Evolutionary conservation across 495 filamentous ascomycete genomes (phyloP), one percentile per base, ranked within the genome.

Genomic region (Daldinia concentrica): DNA sequence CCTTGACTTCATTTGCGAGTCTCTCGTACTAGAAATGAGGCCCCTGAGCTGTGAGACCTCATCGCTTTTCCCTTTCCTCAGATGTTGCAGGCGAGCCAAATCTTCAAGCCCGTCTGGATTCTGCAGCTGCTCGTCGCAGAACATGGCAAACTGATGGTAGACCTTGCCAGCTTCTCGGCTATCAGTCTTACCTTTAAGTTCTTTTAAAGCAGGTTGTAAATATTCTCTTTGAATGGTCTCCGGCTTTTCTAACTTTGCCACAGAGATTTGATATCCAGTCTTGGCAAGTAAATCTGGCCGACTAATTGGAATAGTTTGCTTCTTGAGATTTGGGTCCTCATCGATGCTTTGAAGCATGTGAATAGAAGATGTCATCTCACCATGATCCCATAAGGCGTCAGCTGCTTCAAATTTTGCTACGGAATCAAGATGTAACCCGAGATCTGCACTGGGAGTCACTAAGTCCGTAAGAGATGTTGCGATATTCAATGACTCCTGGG

Each of bases 301-400:
- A 63, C 91, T 93, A 37, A 97, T 87, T 8, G 85, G 82, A 60
- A 95, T 87, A 0, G 87, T 86, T 76, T 97, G 93, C 58, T 87
- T 89, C 65, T 90, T 88, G 2, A 91, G 74, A 8, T 88, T 82
- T n/a, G 83, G 79, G 22, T 88, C 81, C 54, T 85, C 84, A 32
- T 90, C 86, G 27, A 97, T 82, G 41, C 88, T 85, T 71, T 94
- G 89, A 29, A 98, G 88, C 85, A 98, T 94, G 43, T 88, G 84
- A 55, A 99, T 97, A 1, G 96, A 97, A 3, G 94, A 86, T n/a
- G 90, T 86, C 85, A 92, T 92, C 77, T 98, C 95, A 15, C 93
- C 95, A 76, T 97, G 92, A 61, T 95, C 93, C 95, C 95, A 99
- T 14, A 99, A 82, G 43, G 97, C 93, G 69, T 92, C 92, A 8